A percentile compares a stretch with the other conserved stretches of the same genome.
phyloP scores from a whole-genome alignment of 176 grass and related monocot genomes.

The Panicum miliaceum region DNA sequence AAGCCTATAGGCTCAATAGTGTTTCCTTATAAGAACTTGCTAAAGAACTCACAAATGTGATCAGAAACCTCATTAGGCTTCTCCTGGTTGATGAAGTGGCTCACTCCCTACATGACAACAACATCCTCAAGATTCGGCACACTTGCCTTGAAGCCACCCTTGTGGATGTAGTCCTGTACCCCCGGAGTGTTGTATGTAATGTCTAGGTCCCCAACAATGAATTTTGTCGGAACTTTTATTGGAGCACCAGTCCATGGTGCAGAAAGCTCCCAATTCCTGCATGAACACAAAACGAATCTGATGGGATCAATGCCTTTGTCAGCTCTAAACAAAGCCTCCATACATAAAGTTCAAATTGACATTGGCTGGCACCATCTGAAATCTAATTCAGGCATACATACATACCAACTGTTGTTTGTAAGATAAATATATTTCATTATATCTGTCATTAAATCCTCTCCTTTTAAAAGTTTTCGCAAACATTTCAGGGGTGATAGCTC shows the following conservation, averaged over 20 bases:
- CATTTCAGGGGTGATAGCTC: background rate
- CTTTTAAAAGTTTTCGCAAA: background rate
- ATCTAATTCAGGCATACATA: background rate
- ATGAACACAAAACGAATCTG: conserved; percentile 24
- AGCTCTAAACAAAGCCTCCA: background rate
- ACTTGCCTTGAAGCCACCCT: conserved; percentile 60
- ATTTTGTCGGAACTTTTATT: conserved; percentile 69
- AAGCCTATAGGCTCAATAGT: background rate
- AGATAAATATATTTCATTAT: background rate
- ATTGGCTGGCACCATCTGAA: background rate
- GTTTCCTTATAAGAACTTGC: conserved; percentile 49
- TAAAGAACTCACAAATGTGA: conserved; percentile 76
- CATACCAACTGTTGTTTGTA: conserved; percentile 4
- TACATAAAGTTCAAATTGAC: background rate
- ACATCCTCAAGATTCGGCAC: conserved; percentile 81
- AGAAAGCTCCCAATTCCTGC: conserved; percentile 79
- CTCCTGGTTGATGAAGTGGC: conserved; percentile 83
- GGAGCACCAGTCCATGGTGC: conserved; percentile 68
- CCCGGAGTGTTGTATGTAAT: conserved; percentile 60
- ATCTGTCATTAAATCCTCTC: background rate
- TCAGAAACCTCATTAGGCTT: conserved; percentile 72
- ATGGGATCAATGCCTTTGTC: background rate
- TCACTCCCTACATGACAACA: conserved; percentile 68
- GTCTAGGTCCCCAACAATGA: conserved; percentile 79
- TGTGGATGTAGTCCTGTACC: conserved; percentile 64